Conservation (phyloP, 2,329 filamentous ascomycete species). For the Arthrobotrys sphaeroides region DNA sequence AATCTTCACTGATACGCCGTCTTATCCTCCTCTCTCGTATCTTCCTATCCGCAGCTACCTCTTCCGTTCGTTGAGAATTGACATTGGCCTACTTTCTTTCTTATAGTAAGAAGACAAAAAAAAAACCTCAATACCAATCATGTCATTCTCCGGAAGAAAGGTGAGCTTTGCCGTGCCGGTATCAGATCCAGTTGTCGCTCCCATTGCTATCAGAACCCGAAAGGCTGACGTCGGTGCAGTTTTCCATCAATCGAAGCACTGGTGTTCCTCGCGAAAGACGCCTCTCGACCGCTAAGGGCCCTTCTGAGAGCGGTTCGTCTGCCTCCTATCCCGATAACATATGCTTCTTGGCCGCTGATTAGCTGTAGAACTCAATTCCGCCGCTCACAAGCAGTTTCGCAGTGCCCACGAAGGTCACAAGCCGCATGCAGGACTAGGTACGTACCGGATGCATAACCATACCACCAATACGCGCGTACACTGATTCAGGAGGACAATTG, state of each 20-base stretch:
- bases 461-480: too few species aligned
- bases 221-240: constrained; percentile 19
- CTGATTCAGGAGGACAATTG: too few species aligned
- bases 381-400: constrained; percentile 88
- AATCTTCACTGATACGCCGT: neutral
- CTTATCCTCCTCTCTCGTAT: neutral
- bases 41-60: constrained; percentile 18
- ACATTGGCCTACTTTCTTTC: constrained; percentile 34
- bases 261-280: constrained; percentile 48
- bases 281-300: constrained; percentile 48
- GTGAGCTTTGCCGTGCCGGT: constrained; percentile 47
- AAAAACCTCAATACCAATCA: constrained; percentile 4
- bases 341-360: neutral
- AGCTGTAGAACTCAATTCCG: constrained; percentile 77
- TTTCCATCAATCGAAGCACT: constrained; percentile 48
- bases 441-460: constrained; percentile 65
- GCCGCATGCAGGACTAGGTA: constrained; percentile 89
- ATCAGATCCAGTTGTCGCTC: constrained; percentile 4
- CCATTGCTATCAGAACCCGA: neutral
- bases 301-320: constrained; percentile 46
- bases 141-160: constrained; percentile 54
- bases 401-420: constrained; percentile 89
- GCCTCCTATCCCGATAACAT: neutral
- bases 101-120: constrained; percentile 8
- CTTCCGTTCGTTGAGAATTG: constrained; percentile 43